Evolutionary conservation across 495 filamentous ascomycete genomes (phyloP).

Genomic region (Hypomontagnella submonticulosa): DNA sequence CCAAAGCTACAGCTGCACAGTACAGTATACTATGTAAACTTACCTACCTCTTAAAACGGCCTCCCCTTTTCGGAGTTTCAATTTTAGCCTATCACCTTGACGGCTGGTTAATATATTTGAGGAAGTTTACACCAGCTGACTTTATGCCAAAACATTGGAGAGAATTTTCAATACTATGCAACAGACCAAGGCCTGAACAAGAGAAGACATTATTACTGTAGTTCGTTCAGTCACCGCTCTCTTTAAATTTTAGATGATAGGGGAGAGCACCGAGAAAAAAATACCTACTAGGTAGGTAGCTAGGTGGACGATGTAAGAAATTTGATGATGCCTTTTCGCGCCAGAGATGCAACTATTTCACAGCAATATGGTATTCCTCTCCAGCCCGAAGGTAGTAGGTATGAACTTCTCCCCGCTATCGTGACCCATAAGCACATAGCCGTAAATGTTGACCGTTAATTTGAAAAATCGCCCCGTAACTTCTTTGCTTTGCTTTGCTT

Average conservation of each 20-base stretch:
- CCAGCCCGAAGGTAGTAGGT: conserved; percentile 29
- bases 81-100: conserved; percentile 13
- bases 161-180: neutral
- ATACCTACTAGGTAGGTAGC: neutral
- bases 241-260: conserved; percentile 8
- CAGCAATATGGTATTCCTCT: conserved; percentile 43
- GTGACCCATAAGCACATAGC: conserved; percentile 47
- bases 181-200: neutral
- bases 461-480: conserved; percentile 30
- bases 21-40: conserved; percentile 1
- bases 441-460: conserved; percentile 38
- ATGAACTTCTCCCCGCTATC: conserved; percentile 44
- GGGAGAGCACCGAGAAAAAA: conserved; percentile 13
- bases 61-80: conserved; percentile 24
- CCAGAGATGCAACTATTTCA: conserved; percentile 44
- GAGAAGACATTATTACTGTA: conserved; percentile 13
- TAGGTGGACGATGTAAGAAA: conserved; percentile 19
- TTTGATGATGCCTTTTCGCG: conserved; percentile 38
- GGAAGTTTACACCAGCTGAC: neutral
- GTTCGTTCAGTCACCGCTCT: conserved; percentile 12
- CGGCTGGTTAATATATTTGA: neutral
- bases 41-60: conserved; percentile 32
- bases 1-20: conserved; percentile 23
- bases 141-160: conserved; percentile 6
- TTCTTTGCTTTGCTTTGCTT: conserved; percentile 27